Percentiles rank a stretch among this genome's conserved stretches.
These are phyloP conservation scores for Talaromyces albobiverticillius DNA, from an alignment of 2,329 filamentous ascomycete genomes.

Conservation along the genomic window DNA sequence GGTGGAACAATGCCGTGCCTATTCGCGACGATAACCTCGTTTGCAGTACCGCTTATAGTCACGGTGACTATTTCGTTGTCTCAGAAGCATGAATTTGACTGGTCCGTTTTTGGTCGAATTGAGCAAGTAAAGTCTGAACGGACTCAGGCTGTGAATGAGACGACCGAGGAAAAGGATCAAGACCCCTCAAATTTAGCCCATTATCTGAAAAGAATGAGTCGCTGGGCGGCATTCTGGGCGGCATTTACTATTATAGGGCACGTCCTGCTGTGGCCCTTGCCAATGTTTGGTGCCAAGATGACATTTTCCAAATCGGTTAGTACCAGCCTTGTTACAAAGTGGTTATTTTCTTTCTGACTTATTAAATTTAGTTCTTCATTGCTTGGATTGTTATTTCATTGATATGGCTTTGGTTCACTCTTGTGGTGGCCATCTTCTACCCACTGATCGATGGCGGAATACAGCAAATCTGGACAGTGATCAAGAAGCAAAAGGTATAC, in stretches of 20 bases:
- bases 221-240: neutral
- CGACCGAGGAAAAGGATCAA: constrained; percentile 18
- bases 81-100: constrained; percentile 41
- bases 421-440: constrained; percentile 72
- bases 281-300: constrained; percentile 46
- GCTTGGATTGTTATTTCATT: constrained; percentile 76
- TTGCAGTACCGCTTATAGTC: constrained; percentile 47
- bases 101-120: constrained; percentile 47
- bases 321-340: too few species aligned
- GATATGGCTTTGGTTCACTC: constrained; percentile 73
- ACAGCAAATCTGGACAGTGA: neutral
- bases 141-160: too few species aligned
- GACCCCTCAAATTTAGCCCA: constrained; percentile 39
- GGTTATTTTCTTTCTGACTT: too few species aligned
- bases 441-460: constrained; percentile 71
- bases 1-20: constrained; percentile 41
- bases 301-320: constrained; percentile 80
- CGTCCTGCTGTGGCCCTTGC: neutral
- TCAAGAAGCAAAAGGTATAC: neutral
- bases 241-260: neutral
- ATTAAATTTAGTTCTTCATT: constrained; percentile 76
- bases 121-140: too few species aligned
- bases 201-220: neutral
- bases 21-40: constrained; percentile 45
- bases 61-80: constrained; percentile 46